phyloP scores from a whole-genome alignment of 2,329 filamentous ascomycete species.

The Aureobasidium sp. region DNA sequence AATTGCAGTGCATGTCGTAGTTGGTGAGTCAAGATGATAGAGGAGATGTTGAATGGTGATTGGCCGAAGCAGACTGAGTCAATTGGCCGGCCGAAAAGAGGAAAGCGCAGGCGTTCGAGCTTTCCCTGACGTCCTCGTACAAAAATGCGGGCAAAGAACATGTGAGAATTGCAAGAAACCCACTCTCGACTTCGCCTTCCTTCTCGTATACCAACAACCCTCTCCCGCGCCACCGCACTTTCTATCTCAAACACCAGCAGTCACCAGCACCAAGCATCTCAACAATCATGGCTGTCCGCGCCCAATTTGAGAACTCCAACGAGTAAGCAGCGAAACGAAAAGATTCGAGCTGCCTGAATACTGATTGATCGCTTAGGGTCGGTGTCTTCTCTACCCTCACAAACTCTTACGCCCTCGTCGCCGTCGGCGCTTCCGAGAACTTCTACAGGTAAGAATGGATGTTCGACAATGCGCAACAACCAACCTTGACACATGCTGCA shows the following conservation, averaged over 20 bases:
- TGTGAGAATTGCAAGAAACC: constrained; percentile 7
- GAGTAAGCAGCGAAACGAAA: constrained; percentile 52
- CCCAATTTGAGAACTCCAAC: constrained; percentile 81
- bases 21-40: constrained; percentile 12
- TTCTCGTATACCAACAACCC: background rate
- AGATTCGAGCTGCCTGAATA: background rate
- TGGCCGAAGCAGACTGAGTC: background rate
- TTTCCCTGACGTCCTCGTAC: constrained; percentile 15
- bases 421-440: constrained; percentile 93
- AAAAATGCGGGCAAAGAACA: constrained; percentile 13
- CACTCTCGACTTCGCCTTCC: background rate
- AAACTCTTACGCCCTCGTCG: constrained; percentile 92
- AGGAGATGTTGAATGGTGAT: background rate
- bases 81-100: constrained; percentile 1
- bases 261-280: background rate
- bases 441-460: constrained; percentile 68
- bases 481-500: background rate
- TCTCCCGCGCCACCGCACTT: background rate
- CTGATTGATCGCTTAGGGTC: constrained; percentile 53
- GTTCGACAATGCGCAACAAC: background rate
- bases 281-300: constrained; percentile 46
- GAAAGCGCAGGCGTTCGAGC: constrained; percentile 10
- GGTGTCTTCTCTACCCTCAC: constrained; percentile 96
- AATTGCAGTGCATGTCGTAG: background rate
- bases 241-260: background rate